Base-by-base conservation (phyloP, 345 rosid species). In the Eucalyptus viminalis region DNA sequence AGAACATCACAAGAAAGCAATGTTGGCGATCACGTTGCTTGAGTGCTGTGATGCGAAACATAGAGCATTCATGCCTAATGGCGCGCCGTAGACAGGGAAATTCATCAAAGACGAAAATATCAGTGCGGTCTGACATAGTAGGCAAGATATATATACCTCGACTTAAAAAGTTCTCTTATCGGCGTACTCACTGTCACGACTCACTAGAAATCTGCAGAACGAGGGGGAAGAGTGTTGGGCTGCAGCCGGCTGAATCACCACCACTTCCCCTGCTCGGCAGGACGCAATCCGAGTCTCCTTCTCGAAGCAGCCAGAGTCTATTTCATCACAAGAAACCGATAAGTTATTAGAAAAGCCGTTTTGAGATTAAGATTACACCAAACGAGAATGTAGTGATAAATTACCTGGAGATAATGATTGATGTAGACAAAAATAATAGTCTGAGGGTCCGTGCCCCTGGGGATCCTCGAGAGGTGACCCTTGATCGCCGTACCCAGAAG, bases 281-380 rank as follows among this genome's bases (percentile, higher is more conserved):
- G 97, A 58, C 95, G 98, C 81, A 97, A 93, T 62, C 99, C 86
- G 12, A 99, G 97, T 94, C 96, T 91, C 98, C 95, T 97, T 94
- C 99, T 95, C 87, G 98, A 99, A 49, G 99, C 99, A 88, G 99
- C 99, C 91, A 96, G 92, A 72, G 99, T 96, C 99, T 98, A 95
- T n/a, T 69, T 69, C 80, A 34, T 88, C 49, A 34, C 31, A 8
- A 17, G 62, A 65, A 89, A 19, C n/a, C 17, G 6, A 9, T 11
- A 69, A 1, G 19, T 58, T 5, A 69, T 16, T 16, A 16, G 80
- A 31, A 69, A 31, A 31, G 24, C 25, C 44, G 11, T 69, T 69
- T 34, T 40, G 25, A 69, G 80, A 69, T 34, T 17, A 44, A 34
- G 44, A 34, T 69, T 69, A 69, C 40, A 69, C 44, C 80, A 69